Evolutionary conservation across 768 basidiomycete genomes (phyloP).

Genomic region (Psilocybe azurescens): DNA sequence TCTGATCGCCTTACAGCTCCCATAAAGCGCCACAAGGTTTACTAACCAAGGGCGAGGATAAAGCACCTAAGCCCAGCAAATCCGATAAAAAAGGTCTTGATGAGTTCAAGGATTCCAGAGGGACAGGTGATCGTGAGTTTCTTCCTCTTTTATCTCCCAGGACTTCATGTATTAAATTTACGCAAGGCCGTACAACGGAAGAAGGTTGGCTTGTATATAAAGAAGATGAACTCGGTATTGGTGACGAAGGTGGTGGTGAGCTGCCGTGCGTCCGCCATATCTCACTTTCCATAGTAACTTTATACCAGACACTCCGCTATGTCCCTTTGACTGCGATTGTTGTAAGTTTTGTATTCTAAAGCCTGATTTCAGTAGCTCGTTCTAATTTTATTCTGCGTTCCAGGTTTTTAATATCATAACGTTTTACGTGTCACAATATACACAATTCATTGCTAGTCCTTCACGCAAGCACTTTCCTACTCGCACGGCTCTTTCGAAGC

Average conservation of each 20-base stretch:
- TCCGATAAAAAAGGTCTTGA: constrained; percentile 12
- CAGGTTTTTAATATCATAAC: constrained; percentile 28
- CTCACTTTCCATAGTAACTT: constrained; percentile 28
- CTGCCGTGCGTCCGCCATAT: constrained; percentile 11
- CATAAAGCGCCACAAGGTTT: constrained; percentile 43
- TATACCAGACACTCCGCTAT: constrained; percentile 74
- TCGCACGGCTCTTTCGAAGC: constrained; percentile 48
- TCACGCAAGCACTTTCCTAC: background rate
- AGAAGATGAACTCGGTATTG: constrained; percentile 81
- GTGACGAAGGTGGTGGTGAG: constrained; percentile 74
- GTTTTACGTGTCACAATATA: constrained; percentile 16
- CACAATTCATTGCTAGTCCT: background rate
- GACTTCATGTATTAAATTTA: constrained; percentile 6
- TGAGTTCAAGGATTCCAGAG: constrained; percentile 75
- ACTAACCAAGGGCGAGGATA: constrained; percentile 7
- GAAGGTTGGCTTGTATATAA: constrained; percentile 84
- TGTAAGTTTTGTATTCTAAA: constrained; percentile 57
- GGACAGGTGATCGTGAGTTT: constrained; percentile 68
- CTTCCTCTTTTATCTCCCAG: no score
- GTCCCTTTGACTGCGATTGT: constrained; percentile 90
- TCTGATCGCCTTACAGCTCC: constrained; percentile 42
- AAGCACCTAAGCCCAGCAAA: constrained; percentile 13
- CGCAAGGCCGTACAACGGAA: constrained; percentile 74
- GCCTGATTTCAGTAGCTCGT: background rate
- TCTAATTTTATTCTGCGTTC: background rate